Evolutionary conservation across 495 filamentous ascomycete species (phyloP), one percentile per base, ranked within the genome.

Genomic region (Terfezia claveryi): DNA sequence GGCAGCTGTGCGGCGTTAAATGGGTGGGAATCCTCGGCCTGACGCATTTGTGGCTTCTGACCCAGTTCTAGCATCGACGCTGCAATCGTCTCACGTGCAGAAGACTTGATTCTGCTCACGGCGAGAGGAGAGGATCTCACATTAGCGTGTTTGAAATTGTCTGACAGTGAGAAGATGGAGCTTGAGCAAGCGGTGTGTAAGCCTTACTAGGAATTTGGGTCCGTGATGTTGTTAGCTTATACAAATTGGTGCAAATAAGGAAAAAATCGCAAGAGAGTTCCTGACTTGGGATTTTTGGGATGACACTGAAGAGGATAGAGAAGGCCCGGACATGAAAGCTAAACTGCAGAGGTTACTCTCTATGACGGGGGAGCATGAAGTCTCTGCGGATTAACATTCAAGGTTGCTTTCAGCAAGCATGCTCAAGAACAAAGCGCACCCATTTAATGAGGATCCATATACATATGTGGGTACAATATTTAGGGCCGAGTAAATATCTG

Each of bases 61-160:
- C 27, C 27, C 27, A 32, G 27, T 32, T 32, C 7, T 32, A 32
- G 86, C 20, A 76, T 98, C 23, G 79, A 83, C 41, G 66, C 68
- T 27, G 71, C 75, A 20, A 76, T 96, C 38, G 73, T 95, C 27
- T 67, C 80, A 36, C 77, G 87, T 51, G 91, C 92, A 0, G 80
- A 85, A 53, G 75, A 83, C 51, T 71, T 96, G 23, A 80, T 82
- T 36, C 68, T 77, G 16, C 68, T 93, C 52, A 69, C 78, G 41
- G 79, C 77, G 23, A 76, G 75, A 55, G 83, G 85, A 20, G 85
- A 88, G 62, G 84, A 91, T 60, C 66, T 88, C 46, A 75, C 85
- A 20, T 75, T 74, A 38, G 78, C 76, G 49, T 89, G 84, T 64
- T 76, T 80, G 12, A 70, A 66, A 38, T 64, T 87, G 56, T 77